phyloP scores from a whole-genome alignment of 495 filamentous ascomycete genomes.

The Neurospora sp. region DNA sequence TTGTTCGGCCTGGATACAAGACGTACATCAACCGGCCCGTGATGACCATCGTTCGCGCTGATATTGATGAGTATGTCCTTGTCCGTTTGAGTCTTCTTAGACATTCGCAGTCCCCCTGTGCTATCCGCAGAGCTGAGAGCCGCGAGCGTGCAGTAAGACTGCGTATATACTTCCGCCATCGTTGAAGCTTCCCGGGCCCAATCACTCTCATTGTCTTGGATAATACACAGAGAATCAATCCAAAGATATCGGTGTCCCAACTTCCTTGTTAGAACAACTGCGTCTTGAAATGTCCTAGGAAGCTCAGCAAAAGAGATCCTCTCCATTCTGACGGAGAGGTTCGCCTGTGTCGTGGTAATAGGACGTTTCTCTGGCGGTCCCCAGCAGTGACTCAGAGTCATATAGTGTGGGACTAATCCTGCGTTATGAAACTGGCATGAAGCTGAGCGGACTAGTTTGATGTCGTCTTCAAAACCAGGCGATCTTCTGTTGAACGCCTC shows the following conservation, averaged over 20 bases:
- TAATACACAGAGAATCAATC: slow-evolving; percentile 28
- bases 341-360: fast-evolving
- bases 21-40: too few species aligned
- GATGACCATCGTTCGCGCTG: background rate
- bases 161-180: slow-evolving; percentile 19
- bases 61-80: background rate
- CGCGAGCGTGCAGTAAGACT: slow-evolving; percentile 15
- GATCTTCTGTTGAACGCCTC: background rate
- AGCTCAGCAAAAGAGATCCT: background rate
- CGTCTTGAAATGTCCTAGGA: slow-evolving; percentile 9
- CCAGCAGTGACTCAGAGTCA: slow-evolving; percentile 8
- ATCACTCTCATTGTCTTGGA: slow-evolving; percentile 21
- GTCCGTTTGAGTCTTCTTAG: background rate
- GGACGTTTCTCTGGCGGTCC: background rate
- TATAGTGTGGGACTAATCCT: background rate
- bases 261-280: background rate
- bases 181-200: slow-evolving; percentile 17
- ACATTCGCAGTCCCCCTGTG: background rate
- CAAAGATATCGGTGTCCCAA: slow-evolving; percentile 21
- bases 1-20: too few species aligned
- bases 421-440: fast-evolving
- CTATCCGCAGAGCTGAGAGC: background rate
- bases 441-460: background rate
- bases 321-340: background rate
- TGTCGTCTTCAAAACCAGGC: background rate